Percentiles rank a stretch among this genome's conserved stretches.
phyloP scores from a whole-genome alignment of 1,284 basidiomycete species.

The Cutaneotrichosporon sp. region DNA sequence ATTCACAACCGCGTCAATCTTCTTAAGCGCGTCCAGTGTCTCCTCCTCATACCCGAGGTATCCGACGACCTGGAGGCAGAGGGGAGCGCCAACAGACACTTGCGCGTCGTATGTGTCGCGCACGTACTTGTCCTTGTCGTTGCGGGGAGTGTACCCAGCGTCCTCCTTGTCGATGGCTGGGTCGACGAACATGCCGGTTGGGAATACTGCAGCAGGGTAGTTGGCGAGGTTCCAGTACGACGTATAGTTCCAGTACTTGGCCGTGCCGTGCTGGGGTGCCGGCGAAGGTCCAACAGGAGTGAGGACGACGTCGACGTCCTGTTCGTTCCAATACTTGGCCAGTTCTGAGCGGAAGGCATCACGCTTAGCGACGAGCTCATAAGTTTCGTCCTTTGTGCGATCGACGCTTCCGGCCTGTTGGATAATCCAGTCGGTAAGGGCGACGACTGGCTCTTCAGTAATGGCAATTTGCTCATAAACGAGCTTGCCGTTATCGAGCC shows the following conservation, averaged over 20 bases:
- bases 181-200: slow-evolving; percentile 57
- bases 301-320: slow-evolving; percentile 45
- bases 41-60: slow-evolving; percentile 22
- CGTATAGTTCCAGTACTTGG: slow-evolving; percentile 59
- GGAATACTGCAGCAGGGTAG: slow-evolving; percentile 65
- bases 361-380: slow-evolving; percentile 34
- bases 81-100: slow-evolving; percentile 26
- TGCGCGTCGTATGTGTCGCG: slow-evolving; percentile 29
- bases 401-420: slow-evolving; percentile 24
- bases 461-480: slow-evolving; percentile 45
- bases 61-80: slow-evolving; percentile 22
- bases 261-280: slow-evolving; percentile 39
- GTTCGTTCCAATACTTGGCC: slow-evolving; percentile 31
- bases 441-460: slow-evolving; percentile 41
- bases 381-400: slow-evolving; percentile 40
- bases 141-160: slow-evolving; percentile 57
- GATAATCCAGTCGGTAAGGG: slow-evolving; percentile 45
- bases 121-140: slow-evolving; percentile 52
- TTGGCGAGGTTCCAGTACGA: slow-evolving; percentile 68
- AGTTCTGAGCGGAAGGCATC: slow-evolving; percentile 40
- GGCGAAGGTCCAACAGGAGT: slow-evolving; percentile 43
- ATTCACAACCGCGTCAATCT: slow-evolving; percentile 30
- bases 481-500: slow-evolving; percentile 42
- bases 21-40: slow-evolving; percentile 52
- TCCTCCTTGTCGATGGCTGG: slow-evolving; percentile 63